Evolutionary conservation across 257 asterid species (phyloP), one percentile per base, ranked within the genome.

Genomic region (Solanum medicagineum): DNA sequence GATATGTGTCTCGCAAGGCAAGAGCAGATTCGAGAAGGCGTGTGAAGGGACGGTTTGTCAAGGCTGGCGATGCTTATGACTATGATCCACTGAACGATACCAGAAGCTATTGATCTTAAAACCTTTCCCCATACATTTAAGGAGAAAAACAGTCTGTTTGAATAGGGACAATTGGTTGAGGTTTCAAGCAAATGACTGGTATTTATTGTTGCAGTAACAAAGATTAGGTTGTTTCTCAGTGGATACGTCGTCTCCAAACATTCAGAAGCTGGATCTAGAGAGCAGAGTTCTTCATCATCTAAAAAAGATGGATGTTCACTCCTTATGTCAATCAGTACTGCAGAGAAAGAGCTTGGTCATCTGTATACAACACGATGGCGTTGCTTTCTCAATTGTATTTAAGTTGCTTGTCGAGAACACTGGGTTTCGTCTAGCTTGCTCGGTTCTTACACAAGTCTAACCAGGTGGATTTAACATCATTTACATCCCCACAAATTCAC

Each of bases 11-110:
- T 60, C 98, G 98, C 86, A 97, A 97, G 93, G 97, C 94, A 73
- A 94, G 98, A 91, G 99, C 99, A 85, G 99, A 97, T 83, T 95
- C 94, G 69, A 91, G 99, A 88, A 93, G 84, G 86, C 99, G 98
- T 85, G 99, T 95, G 40, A 97, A 97, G 90, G 98, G 99, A 53
- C 96, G 99, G 12, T 97, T 97, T 86, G 93, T 97, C 84, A 97
- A 97, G 97, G 97, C 94, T 24, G 99, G 99, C 19, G 98, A 97
- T 83, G 91, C 93, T 77, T 95, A 92, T 83, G 99, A 97, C 85
- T 93, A 95, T 68, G 99, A 97, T 83, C 98, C 98, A 10, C 74
- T 93, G 91, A 90, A 90, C 88, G 93, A 87, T 81, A 90, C 94
- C 87, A 89, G 90, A 87, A 95, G 99, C 90, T 92, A 8, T 91